These are phyloP conservation scores for Hanseniaspora meyeri DNA, from an alignment of 805 yeast genomes.

Conservation along the genomic window DNA sequence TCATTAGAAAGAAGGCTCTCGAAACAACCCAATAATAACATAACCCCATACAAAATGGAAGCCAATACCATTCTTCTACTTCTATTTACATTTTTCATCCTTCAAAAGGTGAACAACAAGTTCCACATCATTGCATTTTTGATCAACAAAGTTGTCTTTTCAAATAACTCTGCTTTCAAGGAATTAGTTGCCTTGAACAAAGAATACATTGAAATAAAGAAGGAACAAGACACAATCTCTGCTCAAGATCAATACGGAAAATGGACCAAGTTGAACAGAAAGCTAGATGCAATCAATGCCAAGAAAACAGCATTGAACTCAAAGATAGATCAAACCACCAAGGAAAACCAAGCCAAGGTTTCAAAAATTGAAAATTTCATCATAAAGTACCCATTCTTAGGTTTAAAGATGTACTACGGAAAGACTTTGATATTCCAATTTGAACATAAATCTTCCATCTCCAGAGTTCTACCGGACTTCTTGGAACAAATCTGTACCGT, in stretches of 20 bases:
- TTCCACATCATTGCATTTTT: slow-evolving; percentile 5
- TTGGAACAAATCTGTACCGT: slow-evolving; percentile 25
- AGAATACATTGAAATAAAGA: slow-evolving; percentile 38
- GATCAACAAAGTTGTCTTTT: slow-evolving; percentile 1
- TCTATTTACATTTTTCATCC: background rate
- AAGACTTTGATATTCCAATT: slow-evolving; percentile 23
- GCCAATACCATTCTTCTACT: slow-evolving; percentile 3
- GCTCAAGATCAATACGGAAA: slow-evolving; percentile 92
- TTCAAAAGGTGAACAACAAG: slow-evolving; percentile 10
- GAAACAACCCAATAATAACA: background rate
- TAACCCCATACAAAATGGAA: slow-evolving; percentile 2
- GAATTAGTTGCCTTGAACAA: slow-evolving; percentile 10
- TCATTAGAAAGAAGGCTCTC: too few relatives aligned
- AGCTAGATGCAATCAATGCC: slow-evolving; percentile 42
- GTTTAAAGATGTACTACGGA: slow-evolving; percentile 26
- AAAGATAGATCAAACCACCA: slow-evolving; percentile 23
- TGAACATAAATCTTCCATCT: slow-evolving; percentile 18
- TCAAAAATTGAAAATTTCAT: slow-evolving; percentile 19
- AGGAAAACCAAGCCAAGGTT: slow-evolving; percentile 12
- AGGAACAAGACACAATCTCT: slow-evolving; percentile 47
- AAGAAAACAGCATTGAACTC: slow-evolving; percentile 36
- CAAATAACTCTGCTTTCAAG: background rate
- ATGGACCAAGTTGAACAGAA: slow-evolving; percentile 87
- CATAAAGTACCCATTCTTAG: slow-evolving; percentile 26
- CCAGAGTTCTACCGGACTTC: slow-evolving; percentile 23